phyloP scores from a whole-genome alignment of 78 protist genomes.

The Dictyostelium brefeldianum region DNA sequence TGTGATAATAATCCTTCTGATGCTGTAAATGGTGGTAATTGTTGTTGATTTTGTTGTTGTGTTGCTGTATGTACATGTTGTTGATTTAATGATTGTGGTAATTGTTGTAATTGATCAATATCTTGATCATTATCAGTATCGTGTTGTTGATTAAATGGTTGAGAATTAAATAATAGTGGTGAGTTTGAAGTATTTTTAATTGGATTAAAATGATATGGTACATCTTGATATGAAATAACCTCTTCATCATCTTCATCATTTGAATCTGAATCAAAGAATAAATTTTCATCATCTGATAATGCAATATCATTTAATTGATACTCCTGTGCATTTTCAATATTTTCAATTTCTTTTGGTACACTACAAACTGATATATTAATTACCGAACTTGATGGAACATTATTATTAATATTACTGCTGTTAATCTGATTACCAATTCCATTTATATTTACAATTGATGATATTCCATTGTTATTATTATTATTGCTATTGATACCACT shows the following conservation, averaged over 20 bases:
- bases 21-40: neutral
- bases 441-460: no score
- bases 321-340: constrained; percentile 75
- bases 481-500: neutral
- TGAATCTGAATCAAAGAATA: constrained; percentile 72
- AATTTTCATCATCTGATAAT: constrained; percentile 72
- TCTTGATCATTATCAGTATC: neutral
- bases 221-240: constrained; percentile 8
- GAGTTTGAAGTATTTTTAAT: constrained; percentile 1
- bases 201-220: neutral
- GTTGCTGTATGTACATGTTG: neutral
- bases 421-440: no score
- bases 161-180: neutral
- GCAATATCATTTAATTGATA: constrained; percentile 75
- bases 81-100: neutral
- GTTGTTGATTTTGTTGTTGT: neutral
- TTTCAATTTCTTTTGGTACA: constrained; percentile 74
- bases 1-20: constrained; percentile 13
- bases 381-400: neutral
- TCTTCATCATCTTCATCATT: constrained; percentile 69
- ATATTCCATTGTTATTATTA: no score
- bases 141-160: neutral
- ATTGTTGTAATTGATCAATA: neutral
- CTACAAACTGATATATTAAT: constrained; percentile 49
- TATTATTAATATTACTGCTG: neutral